Base-by-base conservation (phyloP, 1,284 basidiomycete genomes). In the Crucibulum parvulum region DNA sequence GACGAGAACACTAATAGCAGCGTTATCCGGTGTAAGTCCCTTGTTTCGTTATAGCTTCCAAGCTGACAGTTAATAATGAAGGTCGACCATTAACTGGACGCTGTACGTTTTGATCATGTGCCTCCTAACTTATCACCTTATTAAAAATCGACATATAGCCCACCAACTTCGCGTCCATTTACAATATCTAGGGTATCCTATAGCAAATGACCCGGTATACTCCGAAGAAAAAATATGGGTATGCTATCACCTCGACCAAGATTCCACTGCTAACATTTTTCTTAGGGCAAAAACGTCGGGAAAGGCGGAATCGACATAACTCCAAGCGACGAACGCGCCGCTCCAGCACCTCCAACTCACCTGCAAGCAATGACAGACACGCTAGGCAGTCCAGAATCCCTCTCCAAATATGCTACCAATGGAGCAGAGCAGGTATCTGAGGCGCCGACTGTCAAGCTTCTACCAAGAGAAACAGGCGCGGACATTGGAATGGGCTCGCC, bases 111-210 rank as follows among this genome's bases (percentile, higher is more conserved):
- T 38, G 24, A 52, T n/a, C 36, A 53, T 55, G 56, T 51, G 34
- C 45, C 57, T 51, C 24, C 47, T 57, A 53, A 51, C 37, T 60
- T 46, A 54, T 60, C 24, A 24, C 24, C 24, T 24, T 24, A 4
- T 51, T 54, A 62, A 57, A 56, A 48, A 38, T 60, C 52, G 43
- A 61, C 51, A 60, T 53, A 54, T 38, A 93, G 96, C 96, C 1
- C 96, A 98, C 76, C 96, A 98, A 76, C 92, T 98, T 59, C 88
- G 97, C 50, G 97, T 99, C 1, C 98, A 99, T 72, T 85, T 99
- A 1, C 98, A 99, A 78, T 99, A 86, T 72, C 87, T 99, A 52
- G 98, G 98, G 1, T 82, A 94, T 71, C 92, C 98, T 0, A 96
- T 99, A 64, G 93, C 94, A 31, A 97, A 98, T 70, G 95, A 97